Evolutionary conservation across 2,329 filamentous ascomycete species (phyloP), one percentile per base, ranked within the genome.

Genomic region (Diaporthe sp.): DNA sequence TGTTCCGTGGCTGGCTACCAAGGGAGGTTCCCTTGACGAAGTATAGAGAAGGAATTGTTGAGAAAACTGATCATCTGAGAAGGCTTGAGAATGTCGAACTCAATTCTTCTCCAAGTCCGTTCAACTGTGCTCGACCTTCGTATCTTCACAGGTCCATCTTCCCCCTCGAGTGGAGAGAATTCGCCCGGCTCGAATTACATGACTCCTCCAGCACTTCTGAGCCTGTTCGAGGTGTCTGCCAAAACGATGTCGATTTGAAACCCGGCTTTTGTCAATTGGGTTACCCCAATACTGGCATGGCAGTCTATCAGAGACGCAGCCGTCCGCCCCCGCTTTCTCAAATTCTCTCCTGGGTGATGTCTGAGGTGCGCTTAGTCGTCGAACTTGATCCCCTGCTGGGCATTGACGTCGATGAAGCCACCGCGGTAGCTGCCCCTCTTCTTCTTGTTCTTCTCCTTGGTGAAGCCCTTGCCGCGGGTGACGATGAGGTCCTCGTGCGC

Each of bases 361-460:
- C 25, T 33, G 19, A 42, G 1, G n/a, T 33, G 12, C 25, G 25
- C 79, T 85, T 90, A 97, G 80, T 97, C 94, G 2, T 98, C 95
- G 84, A 99, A 99, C 86, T 97, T 98, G 86, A 98, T 94, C 74
- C 94, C 93, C 85, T 96, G 96, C 77, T 93, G 93, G 28, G 92
- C 92, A 19, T 89, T 85, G 71, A 96, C 94, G 82, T 99, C 96
- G 80, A 99, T 97, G 70, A 89, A 85, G 9, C 97, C 97, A 58
- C 97, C 97, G 64, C 94, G 92, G 88, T 98, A 99, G 78, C 93
- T 95, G 68, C 97, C 97, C 79, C 92, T 89, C 89, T 95, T 96
- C 90, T 95, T 97, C 89, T 99, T 99, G 86, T 99, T 99, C 92
- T 99, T 99, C 88, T 98, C 97, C 88, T 99, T 99, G 75, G 96